A percentile compares a stretch with the other conserved stretches of the same genome.
phyloP scores from a whole-genome alignment of 768 basidiomycete species.

The Auriscalpium orientale region DNA sequence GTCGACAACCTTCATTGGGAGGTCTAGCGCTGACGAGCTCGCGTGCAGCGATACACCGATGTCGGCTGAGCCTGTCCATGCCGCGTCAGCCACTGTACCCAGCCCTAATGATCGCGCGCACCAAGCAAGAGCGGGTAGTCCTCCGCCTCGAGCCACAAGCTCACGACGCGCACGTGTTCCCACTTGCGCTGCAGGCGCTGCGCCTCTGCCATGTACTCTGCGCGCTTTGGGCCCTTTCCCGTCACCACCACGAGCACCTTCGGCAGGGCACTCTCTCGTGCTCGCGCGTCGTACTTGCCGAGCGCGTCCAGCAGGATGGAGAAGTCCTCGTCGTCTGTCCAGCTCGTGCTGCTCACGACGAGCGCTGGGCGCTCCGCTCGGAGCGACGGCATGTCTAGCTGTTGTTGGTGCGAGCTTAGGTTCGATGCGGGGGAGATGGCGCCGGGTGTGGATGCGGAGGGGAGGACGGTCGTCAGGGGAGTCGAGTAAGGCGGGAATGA shows the following conservation, averaged over 20 bases:
- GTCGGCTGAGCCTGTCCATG: conserved; percentile 70
- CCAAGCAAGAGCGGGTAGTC: conserved; percentile 89
- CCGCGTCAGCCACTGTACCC: not conserved
- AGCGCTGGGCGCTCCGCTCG: conserved; percentile 77
- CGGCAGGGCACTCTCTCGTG: conserved; percentile 42
- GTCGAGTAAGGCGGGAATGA: conserved; percentile 49
- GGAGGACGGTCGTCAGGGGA: conserved; percentile 58
- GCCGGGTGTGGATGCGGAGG: conserved; percentile 40
- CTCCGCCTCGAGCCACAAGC: conserved; percentile 81
- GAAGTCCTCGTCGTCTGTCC: conserved; percentile 98
- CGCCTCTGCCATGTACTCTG: conserved; percentile 67
- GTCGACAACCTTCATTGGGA: conserved; percentile 99
- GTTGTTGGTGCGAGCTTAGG: no score
- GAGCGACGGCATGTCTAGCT: conserved; percentile 35
- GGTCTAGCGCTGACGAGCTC: conserved; percentile 82
- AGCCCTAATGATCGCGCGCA: conserved; percentile 17
- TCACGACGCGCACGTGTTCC: conserved; percentile 71
- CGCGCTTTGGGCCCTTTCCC: conserved; percentile 78
- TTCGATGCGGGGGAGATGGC: conserved; percentile 11
- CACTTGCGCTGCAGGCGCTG: conserved; percentile 52
- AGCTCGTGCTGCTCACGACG: conserved; percentile 87
- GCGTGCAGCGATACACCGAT: conserved; percentile 87
- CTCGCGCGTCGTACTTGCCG: conserved; percentile 56
- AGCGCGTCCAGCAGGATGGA: conserved; percentile 74
- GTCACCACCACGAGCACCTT: conserved; percentile 81